These are phyloP conservation scores for Hemerocallis citrina DNA, from an alignment of 106 monocot genomes.

Conservation along the genomic window DNA sequence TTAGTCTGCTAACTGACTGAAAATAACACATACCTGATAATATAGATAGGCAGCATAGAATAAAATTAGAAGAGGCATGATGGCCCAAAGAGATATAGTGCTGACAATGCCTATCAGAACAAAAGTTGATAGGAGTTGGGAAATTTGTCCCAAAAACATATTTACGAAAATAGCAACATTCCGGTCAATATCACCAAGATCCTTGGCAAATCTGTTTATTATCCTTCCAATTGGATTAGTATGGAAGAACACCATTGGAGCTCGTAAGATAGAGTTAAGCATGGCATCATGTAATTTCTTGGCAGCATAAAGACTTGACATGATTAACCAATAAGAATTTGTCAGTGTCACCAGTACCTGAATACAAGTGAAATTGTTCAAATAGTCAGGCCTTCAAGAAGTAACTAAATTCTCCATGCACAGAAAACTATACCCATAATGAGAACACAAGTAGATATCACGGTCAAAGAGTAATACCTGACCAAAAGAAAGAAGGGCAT, in stretches of 20 bases:
- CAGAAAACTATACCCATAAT: background rate
- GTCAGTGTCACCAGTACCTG: slow-evolving; percentile 71
- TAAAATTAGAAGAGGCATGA: slow-evolving; percentile 93
- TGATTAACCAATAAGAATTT: slow-evolving; percentile 91
- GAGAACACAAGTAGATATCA: background rate
- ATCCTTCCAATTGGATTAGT: slow-evolving; percentile 96
- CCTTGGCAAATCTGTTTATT: slow-evolving; percentile 96
- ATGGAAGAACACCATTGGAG: slow-evolving; percentile 97
- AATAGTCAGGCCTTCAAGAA: background rate
- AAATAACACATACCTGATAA: slow-evolving; percentile 69
- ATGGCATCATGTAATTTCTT: slow-evolving; percentile 86
- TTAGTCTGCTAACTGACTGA: background rate
- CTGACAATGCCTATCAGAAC: slow-evolving; percentile 96
- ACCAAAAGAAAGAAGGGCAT: slow-evolving; percentile 71
- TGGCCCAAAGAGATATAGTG: slow-evolving; percentile 96
- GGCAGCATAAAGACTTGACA: slow-evolving; percentile 88
- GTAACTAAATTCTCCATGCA: background rate
- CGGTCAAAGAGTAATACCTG: slow-evolving; percentile 42
- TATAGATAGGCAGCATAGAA: slow-evolving; percentile 96
- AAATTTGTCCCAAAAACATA: slow-evolving; percentile 85
- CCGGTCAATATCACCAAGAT: slow-evolving; percentile 90
- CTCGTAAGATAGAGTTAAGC: slow-evolving; percentile 86
- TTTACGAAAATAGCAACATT: slow-evolving; percentile 79
- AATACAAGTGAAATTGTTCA: slow-evolving; percentile 7
- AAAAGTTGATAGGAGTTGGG: slow-evolving; percentile 94